A percentile compares a stretch with the other conserved stretches of the same genome.
phyloP scores from a whole-genome alignment of 176 grass and related monocot genomes.

The Aegilops speltoides region DNA sequence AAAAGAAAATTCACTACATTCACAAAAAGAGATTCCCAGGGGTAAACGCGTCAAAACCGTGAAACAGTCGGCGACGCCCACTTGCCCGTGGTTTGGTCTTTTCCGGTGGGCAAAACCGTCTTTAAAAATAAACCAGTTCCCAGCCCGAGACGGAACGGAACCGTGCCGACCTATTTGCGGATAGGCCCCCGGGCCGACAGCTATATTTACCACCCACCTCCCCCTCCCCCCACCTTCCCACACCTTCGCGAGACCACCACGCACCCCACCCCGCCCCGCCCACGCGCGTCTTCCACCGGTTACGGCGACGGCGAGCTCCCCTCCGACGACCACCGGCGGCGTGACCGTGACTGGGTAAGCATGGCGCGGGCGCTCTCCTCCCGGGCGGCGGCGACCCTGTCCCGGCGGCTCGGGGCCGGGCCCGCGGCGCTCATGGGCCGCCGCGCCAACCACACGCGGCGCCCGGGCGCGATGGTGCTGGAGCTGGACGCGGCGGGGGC shows the following conservation, averaged over 20 bases:
- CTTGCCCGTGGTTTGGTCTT: constrained; percentile 18
- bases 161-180: background rate
- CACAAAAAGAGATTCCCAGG: background rate
- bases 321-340: background rate
- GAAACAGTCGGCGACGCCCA: constrained; percentile 5
- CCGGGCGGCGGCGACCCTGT: constrained; percentile 8
- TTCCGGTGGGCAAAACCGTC: background rate
- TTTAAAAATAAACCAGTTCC: background rate
- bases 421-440: background rate
- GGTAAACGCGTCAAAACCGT: background rate
- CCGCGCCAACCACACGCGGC: constrained; percentile 34
- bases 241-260: constrained; percentile 28
- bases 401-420: constrained; percentile 7
- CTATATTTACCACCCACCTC: constrained; percentile 29
- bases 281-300: background rate
- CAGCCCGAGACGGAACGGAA: background rate
- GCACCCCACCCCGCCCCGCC: background rate
- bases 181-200: background rate
- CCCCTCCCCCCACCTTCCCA: background rate
- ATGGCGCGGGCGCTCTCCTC: constrained; percentile 39
- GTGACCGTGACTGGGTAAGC: background rate
- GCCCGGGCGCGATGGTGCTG: constrained; percentile 5
- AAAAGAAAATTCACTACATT: too few species aligned
- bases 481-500: constrained; percentile 25
- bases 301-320: background rate